A percentile compares a stretch with the other conserved stretches of the same genome.
Evolutionary conservation across 805 yeast species (phyloP).

Genomic region (Metschnikowia shivogae): DNA sequence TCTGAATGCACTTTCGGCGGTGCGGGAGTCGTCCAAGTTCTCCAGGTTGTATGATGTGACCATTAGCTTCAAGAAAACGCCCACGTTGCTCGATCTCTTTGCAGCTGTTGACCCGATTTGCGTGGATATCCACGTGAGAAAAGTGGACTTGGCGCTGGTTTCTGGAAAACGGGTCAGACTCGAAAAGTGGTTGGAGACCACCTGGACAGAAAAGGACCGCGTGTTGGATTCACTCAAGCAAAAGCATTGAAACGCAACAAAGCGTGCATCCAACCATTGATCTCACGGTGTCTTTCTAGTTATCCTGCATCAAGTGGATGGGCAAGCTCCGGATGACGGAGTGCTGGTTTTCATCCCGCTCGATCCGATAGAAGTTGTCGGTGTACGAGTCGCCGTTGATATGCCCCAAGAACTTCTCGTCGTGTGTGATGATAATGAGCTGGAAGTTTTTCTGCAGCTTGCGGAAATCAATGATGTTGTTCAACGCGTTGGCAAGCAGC

Average conservation of each 20-base stretch:
- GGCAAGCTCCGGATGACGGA: constrained; percentile 62
- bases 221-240: constrained; percentile 10
- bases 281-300: constrained; percentile 8
- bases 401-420: constrained; percentile 79
- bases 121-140: constrained; percentile 46
- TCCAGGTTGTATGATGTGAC: constrained; percentile 55
- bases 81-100: constrained; percentile 30
- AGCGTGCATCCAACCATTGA: too few species aligned
- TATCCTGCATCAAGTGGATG: constrained; percentile 35
- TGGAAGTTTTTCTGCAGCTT: constrained; percentile 84
- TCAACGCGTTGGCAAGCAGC: constrained; percentile 76
- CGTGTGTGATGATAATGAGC: constrained; percentile 93
- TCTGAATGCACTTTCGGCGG: constrained; percentile 43
- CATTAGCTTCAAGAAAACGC: constrained; percentile 37
- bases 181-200: constrained; percentile 72
- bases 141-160: constrained; percentile 43
- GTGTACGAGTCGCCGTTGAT: constrained; percentile 84
- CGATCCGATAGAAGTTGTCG: constrained; percentile 79
- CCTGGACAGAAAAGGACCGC: constrained; percentile 70
- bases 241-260: not conserved
- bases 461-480: constrained; percentile 70
- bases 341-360: constrained; percentile 75
- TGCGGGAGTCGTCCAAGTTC: constrained; percentile 35
- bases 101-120: constrained; percentile 26
- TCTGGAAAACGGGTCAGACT: constrained; percentile 51